Evolutionary conservation across 805 yeast genomes (phyloP).

Genomic region (Myxozyma mucilagina): DNA sequence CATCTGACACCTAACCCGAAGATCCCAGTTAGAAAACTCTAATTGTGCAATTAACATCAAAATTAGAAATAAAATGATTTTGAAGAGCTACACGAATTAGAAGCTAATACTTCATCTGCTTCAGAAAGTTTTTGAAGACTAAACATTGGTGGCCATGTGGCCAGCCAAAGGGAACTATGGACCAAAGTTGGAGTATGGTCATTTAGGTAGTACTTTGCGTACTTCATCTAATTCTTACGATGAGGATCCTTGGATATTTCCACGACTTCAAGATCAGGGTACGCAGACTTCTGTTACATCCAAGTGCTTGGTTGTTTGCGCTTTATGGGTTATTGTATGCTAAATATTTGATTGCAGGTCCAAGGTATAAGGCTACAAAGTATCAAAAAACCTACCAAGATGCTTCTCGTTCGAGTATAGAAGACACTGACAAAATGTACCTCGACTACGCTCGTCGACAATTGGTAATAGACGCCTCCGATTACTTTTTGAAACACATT

Average conservation of each 20-base stretch:
- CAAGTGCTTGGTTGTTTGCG: constrained; percentile 8
- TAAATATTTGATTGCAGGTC: neutral
- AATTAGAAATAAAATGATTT: neutral
- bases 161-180: constrained; percentile 46
- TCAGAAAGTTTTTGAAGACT: neutral
- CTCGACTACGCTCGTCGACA: constrained; percentile 23
- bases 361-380: constrained; percentile 6
- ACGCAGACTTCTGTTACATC: constrained; percentile 9
- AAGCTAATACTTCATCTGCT: neutral
- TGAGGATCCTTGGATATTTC: constrained; percentile 34
- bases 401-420: constrained; percentile 1
- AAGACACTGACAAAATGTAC: constrained; percentile 14
- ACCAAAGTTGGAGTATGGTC: constrained; percentile 48
- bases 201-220: constrained; percentile 42
- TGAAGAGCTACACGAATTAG: neutral
- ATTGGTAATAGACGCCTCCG: constrained; percentile 4
- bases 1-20: neutral
- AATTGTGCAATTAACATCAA: neutral
- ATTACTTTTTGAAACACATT: neutral
- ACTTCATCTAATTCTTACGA: constrained; percentile 28
- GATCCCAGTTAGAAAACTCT: neutral
- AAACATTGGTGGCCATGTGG: constrained; percentile 38
- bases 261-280: constrained; percentile 37
- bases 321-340: neutral
- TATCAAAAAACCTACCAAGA: constrained; percentile 2